phyloP scores from a whole-genome alignment of 352 stramenopile genomes.

The Lagenidium sp. region DNA sequence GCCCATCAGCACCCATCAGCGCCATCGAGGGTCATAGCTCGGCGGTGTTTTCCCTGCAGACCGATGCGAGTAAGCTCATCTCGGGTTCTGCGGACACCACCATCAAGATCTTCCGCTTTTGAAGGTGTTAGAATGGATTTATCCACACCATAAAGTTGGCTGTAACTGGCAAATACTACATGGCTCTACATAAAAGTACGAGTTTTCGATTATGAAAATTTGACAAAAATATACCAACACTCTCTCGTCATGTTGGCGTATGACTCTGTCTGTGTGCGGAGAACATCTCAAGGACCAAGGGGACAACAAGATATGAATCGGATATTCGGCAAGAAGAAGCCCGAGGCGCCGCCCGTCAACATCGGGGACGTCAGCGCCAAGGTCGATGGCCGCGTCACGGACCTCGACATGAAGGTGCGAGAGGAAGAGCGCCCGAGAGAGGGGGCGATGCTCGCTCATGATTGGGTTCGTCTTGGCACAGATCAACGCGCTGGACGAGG shows the following conservation, averaged over 20 bases:
- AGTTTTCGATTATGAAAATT: too few species aligned
- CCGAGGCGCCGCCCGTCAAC: slow-evolving; percentile 58
- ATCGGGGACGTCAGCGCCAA: slow-evolving; percentile 68
- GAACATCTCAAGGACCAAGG: too few species aligned
- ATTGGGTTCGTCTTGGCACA: slow-evolving; percentile 9
- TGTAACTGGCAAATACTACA: too few species aligned
- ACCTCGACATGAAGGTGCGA: slow-evolving; percentile 74
- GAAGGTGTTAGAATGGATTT: too few species aligned
- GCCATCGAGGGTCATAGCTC: slow-evolving; percentile 19
- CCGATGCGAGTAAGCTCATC: slow-evolving; percentile 20
- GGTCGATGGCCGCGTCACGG: slow-evolving; percentile 62
- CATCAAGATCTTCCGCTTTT: slow-evolving; percentile 25
- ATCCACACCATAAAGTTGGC: too few species aligned
- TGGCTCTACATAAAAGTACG: too few species aligned
- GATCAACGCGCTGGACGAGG: slow-evolving; percentile 77
- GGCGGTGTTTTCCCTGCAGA: slow-evolving; percentile 23
- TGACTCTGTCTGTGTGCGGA: too few species aligned
- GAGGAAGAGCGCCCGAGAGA: background rate
- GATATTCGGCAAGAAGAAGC: slow-evolving; percentile 84
- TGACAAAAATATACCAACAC: too few species aligned
- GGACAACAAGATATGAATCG: slow-evolving; percentile 80
- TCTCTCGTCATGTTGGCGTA: too few species aligned
- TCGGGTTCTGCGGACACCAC: slow-evolving; percentile 21
- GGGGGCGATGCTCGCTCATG: background rate
- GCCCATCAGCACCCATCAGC: slow-evolving; percentile 2